Base-by-base conservation (phyloP, 306 rosid species). In the Vachellia collinsii region DNA sequence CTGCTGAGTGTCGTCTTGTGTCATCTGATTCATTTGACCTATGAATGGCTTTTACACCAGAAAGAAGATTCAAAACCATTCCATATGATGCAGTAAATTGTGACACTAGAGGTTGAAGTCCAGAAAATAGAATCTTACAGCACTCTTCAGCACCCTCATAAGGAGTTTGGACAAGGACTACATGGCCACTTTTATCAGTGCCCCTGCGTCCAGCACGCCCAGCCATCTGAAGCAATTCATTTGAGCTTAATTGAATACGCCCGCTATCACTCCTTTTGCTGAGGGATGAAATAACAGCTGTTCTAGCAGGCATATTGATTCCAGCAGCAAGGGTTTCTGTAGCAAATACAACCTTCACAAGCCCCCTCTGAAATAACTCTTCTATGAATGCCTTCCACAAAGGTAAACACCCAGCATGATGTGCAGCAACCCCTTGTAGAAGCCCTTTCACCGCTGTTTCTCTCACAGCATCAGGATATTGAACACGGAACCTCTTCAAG, bases 181-280 rank as follows among this genome's bases (percentile, higher is more conserved):
- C 99, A 81, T 93, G 96, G 82, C 98, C 99, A 72, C 77, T 81
- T 72, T 90, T 81, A 86, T 95, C 97, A 83, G 78, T 95, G 84
- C 99, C 98, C 82, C 99, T 88, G 72, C 99, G 97, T 38, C 99
- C 99, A 83, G 99, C 99, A 78, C 97, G 99, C 77, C 97, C 99
- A 54, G 99, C 99, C 99, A 95, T 95, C 83, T 95, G 99, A 82
- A 95, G 94, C 82, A 95, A 89, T 82, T 95, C 99, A 61, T 95
- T 95, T 80, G 99, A 76, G 81, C 86, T 87, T 85, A 95, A 85
- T 14, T 77, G 89, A 73, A 73, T 75, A 43, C 92, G 97, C 20
- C 99, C 98, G 44, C 73, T 85, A 61, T 93, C 94, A 68, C 86
- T 85, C 81, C 97, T 88, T 88, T 95, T 95, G 87, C 88, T 91